phyloP scores from a whole-genome alignment of 78 protist species.

The Dictyostelium firmibasis region DNA sequence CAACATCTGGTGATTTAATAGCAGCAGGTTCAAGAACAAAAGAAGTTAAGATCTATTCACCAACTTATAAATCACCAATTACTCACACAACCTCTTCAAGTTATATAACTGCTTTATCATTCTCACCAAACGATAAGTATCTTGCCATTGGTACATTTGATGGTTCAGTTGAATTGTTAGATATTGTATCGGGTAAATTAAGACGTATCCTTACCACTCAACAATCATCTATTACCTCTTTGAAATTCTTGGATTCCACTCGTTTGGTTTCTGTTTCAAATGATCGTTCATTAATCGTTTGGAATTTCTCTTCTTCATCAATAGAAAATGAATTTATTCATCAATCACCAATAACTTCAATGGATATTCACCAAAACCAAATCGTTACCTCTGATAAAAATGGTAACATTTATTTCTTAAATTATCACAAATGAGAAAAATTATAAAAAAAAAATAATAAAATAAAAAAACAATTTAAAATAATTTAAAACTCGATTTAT shows the following conservation, averaged over 20 bases:
- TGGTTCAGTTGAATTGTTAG: conserved; percentile 26
- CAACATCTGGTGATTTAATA: conserved; percentile 19
- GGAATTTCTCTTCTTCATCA: background rate
- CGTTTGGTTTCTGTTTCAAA: conserved; percentile 22
- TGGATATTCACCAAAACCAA: conserved; percentile 10
- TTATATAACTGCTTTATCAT: conserved; percentile 9
- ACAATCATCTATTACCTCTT: background rate
- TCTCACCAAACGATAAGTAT: conserved; percentile 25
- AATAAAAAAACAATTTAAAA: background rate
- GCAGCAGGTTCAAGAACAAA: conserved; percentile 42
- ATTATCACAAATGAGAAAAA: conserved; percentile 7
- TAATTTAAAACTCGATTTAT: too few species aligned
- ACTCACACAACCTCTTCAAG: background rate
- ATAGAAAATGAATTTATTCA: conserved; percentile 70
- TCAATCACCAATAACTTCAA: conserved; percentile 52
- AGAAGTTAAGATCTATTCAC: background rate
- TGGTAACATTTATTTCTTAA: conserved; percentile 59
- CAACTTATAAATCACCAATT: background rate
- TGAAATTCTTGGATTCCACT: conserved; percentile 2
- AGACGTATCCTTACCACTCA: background rate
- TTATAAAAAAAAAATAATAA: background rate
- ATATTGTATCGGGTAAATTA: background rate
- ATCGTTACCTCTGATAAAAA: conserved; percentile 45
- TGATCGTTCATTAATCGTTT: conserved; percentile 44
- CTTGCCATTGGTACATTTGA: conserved; percentile 52